These are phyloP conservation scores for Penicillium desertorum DNA, from an alignment of 495 filamentous ascomycete genomes.

Conservation along the genomic window DNA sequence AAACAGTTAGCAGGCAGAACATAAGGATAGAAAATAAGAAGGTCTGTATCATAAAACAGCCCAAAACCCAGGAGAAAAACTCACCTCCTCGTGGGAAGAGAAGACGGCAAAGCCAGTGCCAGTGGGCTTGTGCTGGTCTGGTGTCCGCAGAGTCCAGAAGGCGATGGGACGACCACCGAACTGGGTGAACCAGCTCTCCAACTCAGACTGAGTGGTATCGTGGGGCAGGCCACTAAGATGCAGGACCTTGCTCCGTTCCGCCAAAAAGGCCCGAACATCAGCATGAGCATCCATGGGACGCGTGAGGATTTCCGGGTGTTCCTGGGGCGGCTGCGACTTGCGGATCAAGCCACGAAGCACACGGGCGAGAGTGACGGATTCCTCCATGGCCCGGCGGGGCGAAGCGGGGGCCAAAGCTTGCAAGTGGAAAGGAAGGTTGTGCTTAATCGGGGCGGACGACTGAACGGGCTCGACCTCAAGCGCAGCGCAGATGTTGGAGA, in stretches of 20 bases:
- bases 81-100: conserved; percentile 97
- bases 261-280: conserved; percentile 93
- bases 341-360: conserved; percentile 88
- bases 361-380: conserved; percentile 88
- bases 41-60: background rate
- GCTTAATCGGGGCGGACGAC: conserved; percentile 95
- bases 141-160: conserved; percentile 97
- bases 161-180: conserved; percentile 98
- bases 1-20: conserved; percentile 24
- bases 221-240: conserved; percentile 97
- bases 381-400: conserved; percentile 96
- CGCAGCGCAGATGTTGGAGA: conserved; percentile 96
- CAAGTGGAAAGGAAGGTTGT: conserved; percentile 96
- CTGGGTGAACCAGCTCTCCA: conserved; percentile 99
- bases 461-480: conserved; percentile 97
- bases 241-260: conserved; percentile 93
- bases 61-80: conserved; percentile 29
- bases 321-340: conserved; percentile 91
- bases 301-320: conserved; percentile 89
- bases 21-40: background rate
- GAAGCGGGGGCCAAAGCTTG: conserved; percentile 95
- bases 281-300: conserved; percentile 95
- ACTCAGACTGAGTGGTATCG: conserved; percentile 95
- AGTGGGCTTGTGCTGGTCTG: conserved; percentile 97
- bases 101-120: conserved; percentile 97